Evolutionary conservation across 2,329 filamentous ascomycete genomes (phyloP).

Genomic region (Diaporthe aspalathi): DNA sequence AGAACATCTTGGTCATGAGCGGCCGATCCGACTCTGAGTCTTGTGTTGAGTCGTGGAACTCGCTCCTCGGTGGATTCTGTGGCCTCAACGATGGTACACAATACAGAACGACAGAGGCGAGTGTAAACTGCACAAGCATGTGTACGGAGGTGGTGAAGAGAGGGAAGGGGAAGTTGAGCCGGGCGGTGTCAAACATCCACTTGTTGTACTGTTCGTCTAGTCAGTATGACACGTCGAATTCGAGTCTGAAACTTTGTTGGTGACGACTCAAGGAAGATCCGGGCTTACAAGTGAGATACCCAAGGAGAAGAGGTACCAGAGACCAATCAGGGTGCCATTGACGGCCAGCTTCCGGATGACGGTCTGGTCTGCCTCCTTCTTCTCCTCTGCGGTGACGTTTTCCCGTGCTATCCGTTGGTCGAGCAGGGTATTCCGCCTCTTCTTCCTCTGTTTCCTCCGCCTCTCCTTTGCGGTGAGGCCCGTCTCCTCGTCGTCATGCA

Average conservation of each 20-base stretch:
- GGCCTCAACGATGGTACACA: conserved; percentile 87
- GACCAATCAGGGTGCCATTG: conserved; percentile 82
- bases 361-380: conserved; percentile 79
- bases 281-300: conserved; percentile 86
- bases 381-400: conserved; percentile 75
- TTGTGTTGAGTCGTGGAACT: conserved; percentile 49
- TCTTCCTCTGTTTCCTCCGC: conserved; percentile 73
- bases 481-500: conserved; percentile 89
- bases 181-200: conserved; percentile 95
- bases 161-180: conserved; percentile 91
- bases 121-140: conserved; percentile 92
- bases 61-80: conserved; percentile 55
- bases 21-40: conserved; percentile 65
- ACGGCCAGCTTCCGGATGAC: conserved; percentile 76
- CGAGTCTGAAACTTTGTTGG: too few species aligned
- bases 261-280: background rate
- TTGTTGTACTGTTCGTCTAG: conserved; percentile 83
- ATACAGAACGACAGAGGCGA: conserved; percentile 82
- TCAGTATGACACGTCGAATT: conserved; percentile 6
- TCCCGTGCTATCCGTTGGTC: conserved; percentile 76
- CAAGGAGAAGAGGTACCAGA: conserved; percentile 94
- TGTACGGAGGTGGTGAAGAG: conserved; percentile 95
- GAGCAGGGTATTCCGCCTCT: conserved; percentile 74
- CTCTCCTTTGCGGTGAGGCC: conserved; percentile 82
- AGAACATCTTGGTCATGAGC: conserved; percentile 91